Evolutionary conservation across 257 asterid genomes (phyloP).

Genomic region (Solanum pinnatisectum): DNA sequence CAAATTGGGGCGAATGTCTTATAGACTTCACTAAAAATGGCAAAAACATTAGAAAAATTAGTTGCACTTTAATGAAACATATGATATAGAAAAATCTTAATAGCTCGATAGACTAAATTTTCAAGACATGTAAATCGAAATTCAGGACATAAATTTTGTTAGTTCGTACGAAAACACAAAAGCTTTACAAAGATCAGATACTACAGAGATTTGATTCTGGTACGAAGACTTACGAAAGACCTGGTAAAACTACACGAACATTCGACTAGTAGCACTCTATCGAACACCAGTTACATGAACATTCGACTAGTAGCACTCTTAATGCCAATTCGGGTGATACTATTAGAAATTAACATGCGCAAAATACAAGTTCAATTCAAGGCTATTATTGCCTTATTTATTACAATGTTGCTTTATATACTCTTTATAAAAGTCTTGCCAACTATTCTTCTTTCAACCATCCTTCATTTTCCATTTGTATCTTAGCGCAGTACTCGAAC

Average conservation of each 20-base stretch:
- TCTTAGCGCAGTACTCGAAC: slow-evolving; percentile 73
- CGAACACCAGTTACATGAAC: too few relatives aligned
- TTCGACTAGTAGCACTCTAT: too few relatives aligned
- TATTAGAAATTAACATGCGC: not conserved
- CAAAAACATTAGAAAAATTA: too few relatives aligned
- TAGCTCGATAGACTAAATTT: too few relatives aligned
- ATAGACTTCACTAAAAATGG: too few relatives aligned
- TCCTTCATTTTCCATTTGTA: slow-evolving; percentile 30
- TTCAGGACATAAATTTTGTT: not conserved
- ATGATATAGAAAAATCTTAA: too few relatives aligned
- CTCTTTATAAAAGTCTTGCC: not conserved
- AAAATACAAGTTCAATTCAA: not conserved
- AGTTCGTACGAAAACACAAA: not conserved
- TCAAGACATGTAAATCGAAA: rapidly evolving
- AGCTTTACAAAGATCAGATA: not conserved
- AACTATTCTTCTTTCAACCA: not conserved
- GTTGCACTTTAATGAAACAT: too few relatives aligned
- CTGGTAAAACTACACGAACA: not conserved
- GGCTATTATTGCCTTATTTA: not conserved
- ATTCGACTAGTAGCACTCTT: not conserved
- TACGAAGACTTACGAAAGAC: not conserved
- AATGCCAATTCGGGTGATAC: not conserved
- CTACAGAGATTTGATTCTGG: not conserved
- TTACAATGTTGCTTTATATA: not conserved
- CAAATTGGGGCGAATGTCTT: too few relatives aligned